Base-by-base conservation (phyloP, 108 stramenopile genomes). In the Schizochytrium sp. region DNA sequence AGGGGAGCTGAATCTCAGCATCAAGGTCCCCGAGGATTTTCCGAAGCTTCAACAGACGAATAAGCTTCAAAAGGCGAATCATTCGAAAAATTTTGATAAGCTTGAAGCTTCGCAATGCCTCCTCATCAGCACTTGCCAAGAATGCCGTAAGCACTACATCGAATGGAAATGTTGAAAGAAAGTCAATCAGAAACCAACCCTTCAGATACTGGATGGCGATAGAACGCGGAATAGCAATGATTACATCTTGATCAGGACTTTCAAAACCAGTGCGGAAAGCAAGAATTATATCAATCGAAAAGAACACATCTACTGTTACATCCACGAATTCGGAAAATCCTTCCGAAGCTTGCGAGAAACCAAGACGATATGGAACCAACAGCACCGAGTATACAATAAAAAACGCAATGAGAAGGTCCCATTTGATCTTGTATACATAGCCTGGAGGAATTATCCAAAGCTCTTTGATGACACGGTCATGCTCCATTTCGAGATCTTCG, bases 161-260 rank as follows among this genome's bases (percentile, higher is more conserved):
- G 53, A 93, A 92, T 3, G 93, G 93, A 15, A 93, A 42, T n/a
- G 91, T 93, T 87, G 89, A 89, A 56, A 92, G 3, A 5, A 93
- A 47, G 83, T 93, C 93, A 10, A 89, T 41, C 3, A 60, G 46
- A 61, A 93, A 92, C 92, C 92, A 92, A 15, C 72, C 72, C 15
- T 61, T 46, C 28, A 92, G 61, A 87, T 93, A 93, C 28, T 91
- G 45, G 15, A 72, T 28, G 38, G 59, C 72, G 10, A 93, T 93
- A 2, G 89, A 17, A 1, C 41, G 4, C 0, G 92, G 91, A 17
- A 90, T 87, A 0, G 89, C 90, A 44, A 93, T 89, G 47, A 89
- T 7, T 4, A 90, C 87, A 46, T 88, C 88, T 44, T 72, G 19
- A 53, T 93, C 91, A 58, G 90, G 61, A 46, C 42, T 41, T 28